Base-by-base conservation (phyloP, 352 stramenopile genomes). In the Thalassiosira allenii region DNA sequence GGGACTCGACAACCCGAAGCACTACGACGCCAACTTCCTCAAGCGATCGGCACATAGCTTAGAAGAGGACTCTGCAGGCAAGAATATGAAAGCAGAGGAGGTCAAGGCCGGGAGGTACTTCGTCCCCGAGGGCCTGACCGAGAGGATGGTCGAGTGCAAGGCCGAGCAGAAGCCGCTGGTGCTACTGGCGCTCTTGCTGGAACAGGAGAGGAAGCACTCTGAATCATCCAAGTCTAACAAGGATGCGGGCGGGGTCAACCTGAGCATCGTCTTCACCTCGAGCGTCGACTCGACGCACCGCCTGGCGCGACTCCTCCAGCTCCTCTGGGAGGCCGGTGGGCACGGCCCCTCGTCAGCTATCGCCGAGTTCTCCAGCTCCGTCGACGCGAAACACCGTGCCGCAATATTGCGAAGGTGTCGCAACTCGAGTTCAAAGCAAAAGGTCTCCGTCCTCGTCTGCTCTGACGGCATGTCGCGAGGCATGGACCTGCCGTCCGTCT, bases 251-350 rank as follows among this genome's bases (percentile, higher is more conserved):
- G 32, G 51, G 43, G 66, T 78, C n/a, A 76, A 92, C 44, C 84
- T 97, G 25, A 94, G 95, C 52, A 96, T 99, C 65, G 94, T 99
- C 3, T 99, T 99, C 85, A 98, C 96, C 14, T 95, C 95, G 8
- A 98, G 96, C 70, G 91, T 99, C 11, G 97, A 98, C 84, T 97
- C 97, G 14, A 98, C 97, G 11, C 96, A 98, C 87, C 95, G 97
- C 44, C 89, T 99, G n/a, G 93, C 95, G 14, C 91, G 95, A 27
- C 83, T 99, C 52, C 89, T 99, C 30, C 96, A 99, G 78, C 90
- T 98, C 43, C 65, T 94, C 22, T 93, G 82, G 86, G 44, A 68
- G 23, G 61, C 69, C 2, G 77, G 68, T 27, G 82, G 83, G 34
- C 75, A 74, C 74, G 81, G 79, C 22, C 67, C 64, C 17, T 65